Conservation (phyloP, 371 early-diverging fungal genomes). For the Zychaea mexicana region DNA sequence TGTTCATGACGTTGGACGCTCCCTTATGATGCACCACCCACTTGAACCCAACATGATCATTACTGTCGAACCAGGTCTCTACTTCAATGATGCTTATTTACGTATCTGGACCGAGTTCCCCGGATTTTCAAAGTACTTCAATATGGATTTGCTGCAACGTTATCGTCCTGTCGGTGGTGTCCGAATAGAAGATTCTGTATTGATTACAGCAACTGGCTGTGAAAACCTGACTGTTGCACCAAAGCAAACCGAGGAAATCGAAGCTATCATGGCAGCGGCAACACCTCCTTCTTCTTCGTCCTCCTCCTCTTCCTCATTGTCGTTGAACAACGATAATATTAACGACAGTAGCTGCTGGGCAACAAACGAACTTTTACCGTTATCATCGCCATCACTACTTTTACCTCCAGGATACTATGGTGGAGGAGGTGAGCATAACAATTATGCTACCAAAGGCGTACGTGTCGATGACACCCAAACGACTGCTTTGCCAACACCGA, state of each 20-base stretch:
- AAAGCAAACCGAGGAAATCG: constrained; percentile 72
- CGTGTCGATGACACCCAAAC: no score
- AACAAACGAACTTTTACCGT: neutral
- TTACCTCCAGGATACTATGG: no score
- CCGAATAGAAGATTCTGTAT: constrained; percentile 89
- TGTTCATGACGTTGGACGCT: constrained; percentile 90
- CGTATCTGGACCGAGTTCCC: constrained; percentile 54
- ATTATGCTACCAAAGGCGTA: neutral
- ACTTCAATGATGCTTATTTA: constrained; percentile 60
- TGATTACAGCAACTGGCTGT: constrained; percentile 69
- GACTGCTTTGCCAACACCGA: neutral
- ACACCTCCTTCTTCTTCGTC: neutral
- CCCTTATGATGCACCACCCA: constrained; percentile 21
- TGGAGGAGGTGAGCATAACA: no score
- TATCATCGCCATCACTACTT: no score
- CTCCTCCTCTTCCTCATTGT: neutral
- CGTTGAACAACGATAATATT: neutral
- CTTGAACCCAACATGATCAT: constrained; percentile 83
- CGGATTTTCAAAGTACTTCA: constrained; percentile 59
- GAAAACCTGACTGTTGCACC: constrained; percentile 75
- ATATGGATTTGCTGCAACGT: constrained; percentile 62
- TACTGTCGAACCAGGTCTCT: constrained; percentile 91
- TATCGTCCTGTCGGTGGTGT: constrained; percentile 86
- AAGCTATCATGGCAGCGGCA: constrained; percentile 44
- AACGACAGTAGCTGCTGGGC: neutral